phyloP scores from a whole-genome alignment of 352 stramenopile genomes.

The Globisporangium cylindrosporum region DNA sequence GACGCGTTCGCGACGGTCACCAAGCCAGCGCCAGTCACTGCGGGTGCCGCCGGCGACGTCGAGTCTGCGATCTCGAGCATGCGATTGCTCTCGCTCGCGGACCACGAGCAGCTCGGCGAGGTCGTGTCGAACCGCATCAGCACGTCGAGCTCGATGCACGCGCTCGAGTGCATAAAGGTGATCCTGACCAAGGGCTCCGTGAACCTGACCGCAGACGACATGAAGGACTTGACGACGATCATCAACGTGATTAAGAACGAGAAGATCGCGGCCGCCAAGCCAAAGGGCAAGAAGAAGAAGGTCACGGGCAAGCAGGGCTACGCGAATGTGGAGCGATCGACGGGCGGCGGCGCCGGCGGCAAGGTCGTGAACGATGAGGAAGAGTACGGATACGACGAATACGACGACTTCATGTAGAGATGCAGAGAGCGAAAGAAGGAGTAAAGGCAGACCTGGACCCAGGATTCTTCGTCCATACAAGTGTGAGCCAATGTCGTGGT shows the following conservation, averaged over 20 bases:
- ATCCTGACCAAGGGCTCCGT: constrained; percentile 74
- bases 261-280: constrained; percentile 79
- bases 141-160: constrained; percentile 71
- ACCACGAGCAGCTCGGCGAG: constrained; percentile 73
- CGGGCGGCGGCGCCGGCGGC: constrained; percentile 35
- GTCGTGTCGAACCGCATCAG: constrained; percentile 52
- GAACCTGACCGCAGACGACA: constrained; percentile 79
- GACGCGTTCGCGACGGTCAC: constrained; percentile 64
- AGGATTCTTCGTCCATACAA: background rate
- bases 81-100: constrained; percentile 65
- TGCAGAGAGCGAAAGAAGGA: background rate
- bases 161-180: constrained; percentile 78
- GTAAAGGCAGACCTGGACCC: background rate
- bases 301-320: constrained; percentile 74
- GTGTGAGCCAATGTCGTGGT: background rate
- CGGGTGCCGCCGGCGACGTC: constrained; percentile 25
- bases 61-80: constrained; percentile 52
- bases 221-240: constrained; percentile 86
- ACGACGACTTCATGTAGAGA: constrained; percentile 85
- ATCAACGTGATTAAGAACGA: constrained; percentile 89
- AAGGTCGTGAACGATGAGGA: constrained; percentile 30
- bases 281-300: constrained; percentile 88
- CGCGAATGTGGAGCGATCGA: constrained; percentile 69
- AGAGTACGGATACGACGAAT: constrained; percentile 78
- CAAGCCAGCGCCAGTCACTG: constrained; percentile 29